Evolutionary conservation across 192 early-diverging fungal species (phyloP).

Genomic region (Gigaspora rosea): DNA sequence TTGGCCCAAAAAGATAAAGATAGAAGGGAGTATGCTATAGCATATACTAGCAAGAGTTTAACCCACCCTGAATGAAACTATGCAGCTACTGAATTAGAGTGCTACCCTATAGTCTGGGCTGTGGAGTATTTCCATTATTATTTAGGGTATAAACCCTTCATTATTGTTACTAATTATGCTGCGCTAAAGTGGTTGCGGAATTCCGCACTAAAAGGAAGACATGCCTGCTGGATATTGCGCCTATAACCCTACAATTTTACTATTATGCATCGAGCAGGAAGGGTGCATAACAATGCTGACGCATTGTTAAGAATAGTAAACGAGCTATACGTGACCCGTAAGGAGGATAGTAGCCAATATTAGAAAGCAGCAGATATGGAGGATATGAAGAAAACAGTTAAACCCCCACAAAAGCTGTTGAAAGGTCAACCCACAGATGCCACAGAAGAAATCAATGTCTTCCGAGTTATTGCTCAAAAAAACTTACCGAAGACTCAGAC

Average conservation of each 20-base stretch:
- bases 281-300: background rate
- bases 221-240: no score
- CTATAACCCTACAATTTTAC: background rate
- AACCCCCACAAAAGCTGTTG: no score
- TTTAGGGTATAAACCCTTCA: conserved; percentile 32
- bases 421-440: no score
- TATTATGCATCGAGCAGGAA: background rate
- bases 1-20: conserved; percentile 22
- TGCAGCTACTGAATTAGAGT: conserved; percentile 36
- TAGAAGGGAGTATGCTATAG: background rate
- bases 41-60: conserved; percentile 24
- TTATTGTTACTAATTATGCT: conserved; percentile 41
- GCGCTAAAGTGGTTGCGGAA: conserved; percentile 24
- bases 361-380: no score
- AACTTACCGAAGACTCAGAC: no score
- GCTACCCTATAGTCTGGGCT: conserved; percentile 40
- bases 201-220: background rate
- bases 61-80: conserved; percentile 32
- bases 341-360: no score
- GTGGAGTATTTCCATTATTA: conserved; percentile 35
- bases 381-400: no score
- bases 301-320: background rate
- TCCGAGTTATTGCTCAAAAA: no score
- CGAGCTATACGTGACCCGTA: no score
- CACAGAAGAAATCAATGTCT: no score